phyloP scores from a whole-genome alignment of 805 yeast species.

The Myxozyma kluyveri region DNA sequence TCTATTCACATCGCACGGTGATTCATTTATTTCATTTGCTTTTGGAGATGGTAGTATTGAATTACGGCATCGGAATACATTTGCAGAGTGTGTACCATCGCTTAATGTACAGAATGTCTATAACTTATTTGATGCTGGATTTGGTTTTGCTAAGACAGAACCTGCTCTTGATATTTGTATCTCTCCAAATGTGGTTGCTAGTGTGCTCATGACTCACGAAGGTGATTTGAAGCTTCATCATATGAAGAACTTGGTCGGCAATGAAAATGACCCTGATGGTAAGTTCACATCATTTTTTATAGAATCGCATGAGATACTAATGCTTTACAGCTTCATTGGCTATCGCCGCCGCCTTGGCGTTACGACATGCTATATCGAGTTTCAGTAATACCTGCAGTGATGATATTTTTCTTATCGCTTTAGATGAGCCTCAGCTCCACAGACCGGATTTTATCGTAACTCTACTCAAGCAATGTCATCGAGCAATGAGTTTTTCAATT shows the following conservation, averaged over 20 bases:
- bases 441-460: constrained; percentile 41
- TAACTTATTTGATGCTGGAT: constrained; percentile 31
- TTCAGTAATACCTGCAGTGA: constrained; percentile 65
- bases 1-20: constrained; percentile 10
- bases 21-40: constrained; percentile 11
- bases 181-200: constrained; percentile 38
- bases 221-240: constrained; percentile 27
- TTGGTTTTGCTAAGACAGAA: constrained; percentile 26
- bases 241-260: constrained; percentile 15
- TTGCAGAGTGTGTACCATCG: constrained; percentile 5
- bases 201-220: constrained; percentile 28
- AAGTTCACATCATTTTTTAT: background rate
- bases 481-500: constrained; percentile 69
- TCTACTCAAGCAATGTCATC: constrained; percentile 63
- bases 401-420: constrained; percentile 61
- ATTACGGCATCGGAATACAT: constrained; percentile 16
- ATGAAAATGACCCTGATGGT: constrained; percentile 12
- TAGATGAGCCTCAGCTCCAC: constrained; percentile 44
- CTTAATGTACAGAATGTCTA: constrained; percentile 23
- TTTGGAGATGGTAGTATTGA: constrained; percentile 25
- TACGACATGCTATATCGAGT: constrained; percentile 66
- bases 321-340: constrained; percentile 27
- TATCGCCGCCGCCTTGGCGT: constrained; percentile 60
- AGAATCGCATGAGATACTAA: too few species aligned
- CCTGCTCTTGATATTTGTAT: constrained; percentile 32